A percentile compares a stretch with the other conserved stretches of the same genome.
Conservation (phyloP, 2,329 filamentous ascomycete species). For the Botrytis aclada region DNA sequence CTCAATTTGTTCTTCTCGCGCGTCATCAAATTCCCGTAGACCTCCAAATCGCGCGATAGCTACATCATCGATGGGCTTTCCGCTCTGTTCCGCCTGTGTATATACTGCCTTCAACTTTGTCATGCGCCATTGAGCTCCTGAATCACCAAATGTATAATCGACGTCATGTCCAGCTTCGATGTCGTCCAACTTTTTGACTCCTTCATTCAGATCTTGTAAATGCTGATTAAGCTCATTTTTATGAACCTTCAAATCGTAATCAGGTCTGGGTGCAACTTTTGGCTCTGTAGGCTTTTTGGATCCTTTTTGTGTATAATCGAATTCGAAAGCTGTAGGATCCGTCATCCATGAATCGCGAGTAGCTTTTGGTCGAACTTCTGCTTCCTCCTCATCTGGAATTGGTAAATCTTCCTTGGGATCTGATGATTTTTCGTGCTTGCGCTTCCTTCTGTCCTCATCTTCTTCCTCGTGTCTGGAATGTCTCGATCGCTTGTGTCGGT, state of each 20-base stretch:
- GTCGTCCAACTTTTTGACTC: slow-evolving; percentile 50
- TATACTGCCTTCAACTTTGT: slow-evolving; percentile 88
- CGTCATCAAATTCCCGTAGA: slow-evolving; percentile 83
- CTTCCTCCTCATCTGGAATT: slow-evolving; percentile 50
- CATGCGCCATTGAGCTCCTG: slow-evolving; percentile 93
- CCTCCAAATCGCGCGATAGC: slow-evolving; percentile 79
- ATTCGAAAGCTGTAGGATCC: slow-evolving; percentile 72
- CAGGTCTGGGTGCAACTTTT: slow-evolving; percentile 31
- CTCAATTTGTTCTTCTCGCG: slow-evolving; percentile 89
- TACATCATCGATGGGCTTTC: slow-evolving; percentile 73
- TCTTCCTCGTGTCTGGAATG: slow-evolving; percentile 40
- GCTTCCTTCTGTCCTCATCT: slow-evolving; percentile 34
- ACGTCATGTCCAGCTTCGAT: slow-evolving; percentile 59
- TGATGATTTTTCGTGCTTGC: slow-evolving; percentile 42
- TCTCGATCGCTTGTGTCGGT: slow-evolving; percentile 61
- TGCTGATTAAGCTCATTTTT: slow-evolving; percentile 77
- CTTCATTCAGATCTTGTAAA: slow-evolving; percentile 56
- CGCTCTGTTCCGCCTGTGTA: slow-evolving; percentile 69
- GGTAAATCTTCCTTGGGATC: slow-evolving; percentile 52
- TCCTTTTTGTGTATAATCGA: slow-evolving; percentile 74
- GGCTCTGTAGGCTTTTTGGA: slow-evolving; percentile 52
- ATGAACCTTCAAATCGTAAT: slow-evolving; percentile 52
- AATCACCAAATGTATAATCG: slow-evolving; percentile 83
- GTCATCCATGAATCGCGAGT: slow-evolving; percentile 94
- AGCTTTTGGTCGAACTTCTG: slow-evolving; percentile 25